These are phyloP conservation scores for Paramecium sonneborni DNA, from an alignment of 73 alveolate species.

Conservation along the genomic window DNA sequence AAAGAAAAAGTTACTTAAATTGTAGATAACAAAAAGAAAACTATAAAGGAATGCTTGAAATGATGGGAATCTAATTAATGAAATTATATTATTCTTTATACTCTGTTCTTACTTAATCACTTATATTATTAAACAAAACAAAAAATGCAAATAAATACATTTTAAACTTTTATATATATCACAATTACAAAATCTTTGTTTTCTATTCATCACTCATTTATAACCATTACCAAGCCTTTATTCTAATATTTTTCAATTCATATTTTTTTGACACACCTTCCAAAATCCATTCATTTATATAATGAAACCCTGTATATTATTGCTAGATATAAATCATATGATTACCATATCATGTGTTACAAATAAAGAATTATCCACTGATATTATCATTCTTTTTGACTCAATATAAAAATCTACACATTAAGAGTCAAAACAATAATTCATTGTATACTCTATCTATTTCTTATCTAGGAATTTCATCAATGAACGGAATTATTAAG, in stretches of 20 bases:
- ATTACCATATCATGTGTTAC: not conserved
- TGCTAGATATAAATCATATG: not conserved
- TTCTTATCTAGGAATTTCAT: not conserved
- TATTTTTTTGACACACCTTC: not conserved
- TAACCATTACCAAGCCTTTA: not conserved
- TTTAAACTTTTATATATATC: not conserved
- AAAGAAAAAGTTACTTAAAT: constrained; percentile 14
- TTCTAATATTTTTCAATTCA: not conserved
- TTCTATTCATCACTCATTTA: not conserved
- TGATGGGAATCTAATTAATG: not conserved
- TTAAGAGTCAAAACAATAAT: not conserved
- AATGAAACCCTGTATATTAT: not conserved
- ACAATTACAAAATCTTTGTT: not conserved
- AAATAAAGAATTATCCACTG: not conserved
- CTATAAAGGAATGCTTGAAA: not conserved
- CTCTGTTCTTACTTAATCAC: not conserved
- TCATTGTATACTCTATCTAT: not conserved
- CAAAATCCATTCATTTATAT: not conserved
- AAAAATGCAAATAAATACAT: not conserved
- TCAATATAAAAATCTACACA: too few relatives aligned
- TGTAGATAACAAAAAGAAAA: not conserved
- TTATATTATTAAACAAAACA: not conserved
- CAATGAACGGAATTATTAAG: not conserved
- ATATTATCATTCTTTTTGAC: not conserved
- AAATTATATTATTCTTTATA: not conserved